These are phyloP conservation scores for Salix purpurea DNA, from an alignment of 345 rosid genomes.

Conservation along the genomic window DNA sequence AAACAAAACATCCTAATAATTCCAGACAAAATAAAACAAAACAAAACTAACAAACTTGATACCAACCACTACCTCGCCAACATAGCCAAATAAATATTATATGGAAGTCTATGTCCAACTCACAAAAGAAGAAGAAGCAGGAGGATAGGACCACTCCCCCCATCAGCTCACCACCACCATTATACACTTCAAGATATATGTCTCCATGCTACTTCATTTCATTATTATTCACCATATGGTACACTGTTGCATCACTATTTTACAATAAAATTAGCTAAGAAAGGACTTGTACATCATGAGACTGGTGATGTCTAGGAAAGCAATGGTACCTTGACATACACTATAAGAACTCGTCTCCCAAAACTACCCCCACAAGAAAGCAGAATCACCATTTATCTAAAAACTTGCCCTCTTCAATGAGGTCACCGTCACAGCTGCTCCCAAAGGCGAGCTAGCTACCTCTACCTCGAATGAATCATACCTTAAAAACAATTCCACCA, in stretches of 20 bases:
- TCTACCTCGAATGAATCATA: constrained; percentile 76
- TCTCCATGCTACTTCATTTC: no score
- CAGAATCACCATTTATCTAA: constrained; percentile 12
- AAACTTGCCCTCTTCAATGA: constrained; percentile 61
- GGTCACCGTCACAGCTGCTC: constrained; percentile 47
- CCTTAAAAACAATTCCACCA: constrained; percentile 73
- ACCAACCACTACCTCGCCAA: no score
- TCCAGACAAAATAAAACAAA: no score
- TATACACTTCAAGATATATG: no score
- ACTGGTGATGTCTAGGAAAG: not conserved
- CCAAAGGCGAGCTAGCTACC: constrained; percentile 48
- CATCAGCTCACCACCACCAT: no score
- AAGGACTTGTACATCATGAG: not conserved
- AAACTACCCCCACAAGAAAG: constrained; percentile 12
- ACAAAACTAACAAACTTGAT: no score
- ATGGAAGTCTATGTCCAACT: no score
- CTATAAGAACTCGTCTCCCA: constrained; percentile 5
- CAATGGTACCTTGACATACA: not conserved
- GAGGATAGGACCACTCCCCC: no score
- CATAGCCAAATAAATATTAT: no score
- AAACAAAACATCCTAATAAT: no score
- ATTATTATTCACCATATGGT: not conserved
- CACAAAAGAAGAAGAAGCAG: no score
- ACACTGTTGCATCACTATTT: not conserved
- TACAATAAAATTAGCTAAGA: not conserved